Percentiles rank a stretch among this genome's conserved stretches.
Conservation (phyloP, 768 basidiomycete species). For the Phaffia tasmanica region DNA sequence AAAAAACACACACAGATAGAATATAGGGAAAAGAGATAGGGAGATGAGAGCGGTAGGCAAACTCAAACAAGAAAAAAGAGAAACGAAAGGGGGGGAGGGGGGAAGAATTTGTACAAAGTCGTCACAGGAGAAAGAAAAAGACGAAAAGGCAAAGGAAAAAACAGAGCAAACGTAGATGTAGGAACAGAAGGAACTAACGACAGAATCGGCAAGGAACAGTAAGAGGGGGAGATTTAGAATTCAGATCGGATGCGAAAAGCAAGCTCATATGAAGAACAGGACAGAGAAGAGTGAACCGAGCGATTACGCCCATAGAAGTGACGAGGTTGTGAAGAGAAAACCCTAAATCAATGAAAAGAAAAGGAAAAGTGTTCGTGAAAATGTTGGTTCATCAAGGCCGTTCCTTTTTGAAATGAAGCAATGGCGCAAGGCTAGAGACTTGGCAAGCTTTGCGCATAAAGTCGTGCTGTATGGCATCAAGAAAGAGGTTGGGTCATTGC, state of each 20-base stretch:
- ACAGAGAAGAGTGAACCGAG: background rate
- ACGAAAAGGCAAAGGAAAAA: background rate
- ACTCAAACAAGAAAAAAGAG: background rate
- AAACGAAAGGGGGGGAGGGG: background rate
- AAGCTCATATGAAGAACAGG: background rate
- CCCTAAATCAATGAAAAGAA: too few species aligned
- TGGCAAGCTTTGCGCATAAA: conserved; percentile 85
- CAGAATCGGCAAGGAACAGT: too few species aligned
- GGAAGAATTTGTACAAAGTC: background rate
- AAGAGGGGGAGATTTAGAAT: background rate
- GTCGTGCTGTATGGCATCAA: conserved; percentile 57
- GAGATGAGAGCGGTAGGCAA: background rate
- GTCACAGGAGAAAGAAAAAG: background rate
- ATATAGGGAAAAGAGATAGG: conserved; percentile 1
- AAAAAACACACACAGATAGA: background rate
- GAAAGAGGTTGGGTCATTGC: conserved; percentile 11
- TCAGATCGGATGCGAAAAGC: background rate
- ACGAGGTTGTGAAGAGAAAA: too few species aligned
- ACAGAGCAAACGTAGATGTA: background rate
- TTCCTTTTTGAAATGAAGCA: conserved; percentile 48
- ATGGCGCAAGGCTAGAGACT: conserved; percentile 66
- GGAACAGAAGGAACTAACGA: background rate
- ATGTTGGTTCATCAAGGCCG: background rate
- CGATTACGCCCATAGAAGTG: background rate
- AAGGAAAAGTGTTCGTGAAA: background rate